Percentiles rank a stretch among this genome's conserved stretches.
These are phyloP conservation scores for Xylariaceae sp. DNA, from an alignment of 2,329 filamentous ascomycete species.

Conservation along the genomic window DNA sequence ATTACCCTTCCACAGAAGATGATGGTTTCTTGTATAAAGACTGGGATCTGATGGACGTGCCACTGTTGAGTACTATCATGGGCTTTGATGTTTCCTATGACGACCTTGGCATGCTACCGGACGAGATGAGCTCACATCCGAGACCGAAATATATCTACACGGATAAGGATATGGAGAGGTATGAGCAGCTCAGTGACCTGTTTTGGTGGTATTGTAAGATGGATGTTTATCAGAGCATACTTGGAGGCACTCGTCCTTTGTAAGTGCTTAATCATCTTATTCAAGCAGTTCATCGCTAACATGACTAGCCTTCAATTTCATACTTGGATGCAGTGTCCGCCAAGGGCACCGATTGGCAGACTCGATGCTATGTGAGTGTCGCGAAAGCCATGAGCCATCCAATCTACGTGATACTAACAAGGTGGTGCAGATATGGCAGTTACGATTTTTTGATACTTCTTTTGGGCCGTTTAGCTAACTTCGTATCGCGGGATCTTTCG, in stretches of 20 bases:
- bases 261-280: constrained; percentile 45
- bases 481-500: constrained; percentile 68
- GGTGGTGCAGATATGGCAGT: constrained; percentile 65
- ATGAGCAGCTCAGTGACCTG: constrained; percentile 76
- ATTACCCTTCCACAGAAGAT: constrained; percentile 25
- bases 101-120: constrained; percentile 43
- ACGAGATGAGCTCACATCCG: constrained; percentile 27
- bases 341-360: constrained; percentile 72
- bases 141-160: constrained; percentile 36
- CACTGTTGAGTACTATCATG: constrained; percentile 40
- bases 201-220: constrained; percentile 97
- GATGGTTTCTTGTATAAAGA: constrained; percentile 28
- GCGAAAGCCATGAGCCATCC: not conserved
- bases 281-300: constrained; percentile 8
- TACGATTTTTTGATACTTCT: constrained; percentile 84
- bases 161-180: constrained; percentile 67
- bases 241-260: constrained; percentile 82
- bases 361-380: constrained; percentile 62
- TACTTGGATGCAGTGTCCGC: constrained; percentile 81
- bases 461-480: constrained; percentile 72
- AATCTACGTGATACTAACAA: constrained; percentile 23
- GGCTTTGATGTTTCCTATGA: constrained; percentile 48
- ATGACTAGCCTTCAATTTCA: constrained; percentile 66
- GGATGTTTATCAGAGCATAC: constrained; percentile 83
- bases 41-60: constrained; percentile 36